These are phyloP conservation scores for Camellia japonica DNA, from an alignment of 148 eudicot species.

Conservation along the genomic window DNA sequence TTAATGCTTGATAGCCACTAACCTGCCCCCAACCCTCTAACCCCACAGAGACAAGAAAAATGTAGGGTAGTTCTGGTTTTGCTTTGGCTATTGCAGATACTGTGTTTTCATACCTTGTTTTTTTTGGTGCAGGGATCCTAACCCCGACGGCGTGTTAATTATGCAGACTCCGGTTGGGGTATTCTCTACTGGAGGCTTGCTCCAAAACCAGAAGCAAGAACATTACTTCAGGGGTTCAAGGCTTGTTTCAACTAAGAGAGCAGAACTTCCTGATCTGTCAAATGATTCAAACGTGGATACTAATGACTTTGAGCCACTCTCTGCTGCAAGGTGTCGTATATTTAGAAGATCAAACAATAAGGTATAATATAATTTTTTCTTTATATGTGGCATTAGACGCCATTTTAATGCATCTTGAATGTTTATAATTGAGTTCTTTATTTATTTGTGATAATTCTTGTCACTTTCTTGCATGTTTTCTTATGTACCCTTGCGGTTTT, in stretches of 20 bases:
- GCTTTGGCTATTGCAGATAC: not conserved
- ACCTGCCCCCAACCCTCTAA: not conserved
- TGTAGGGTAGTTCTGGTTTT: constrained; percentile 2
- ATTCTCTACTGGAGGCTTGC: constrained; percentile 51
- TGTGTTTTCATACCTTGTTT: constrained; percentile 13
- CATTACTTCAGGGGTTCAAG: constrained; percentile 53
- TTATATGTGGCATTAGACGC: not conserved
- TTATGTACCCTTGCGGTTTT: not conserved
- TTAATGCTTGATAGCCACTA: not conserved
- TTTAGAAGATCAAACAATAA: constrained; percentile 46
- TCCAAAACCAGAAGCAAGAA: constrained; percentile 52
- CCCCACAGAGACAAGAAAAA: not conserved
- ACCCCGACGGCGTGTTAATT: constrained; percentile 66
- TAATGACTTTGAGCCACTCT: constrained; percentile 38
- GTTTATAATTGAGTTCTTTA: not conserved
- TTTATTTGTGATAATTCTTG: not conserved
- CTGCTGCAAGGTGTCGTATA: constrained; percentile 86
- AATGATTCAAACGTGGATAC: constrained; percentile 29
- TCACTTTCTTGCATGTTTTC: constrained; percentile 7
- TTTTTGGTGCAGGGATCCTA: constrained; percentile 54
- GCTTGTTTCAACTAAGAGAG: constrained; percentile 43
- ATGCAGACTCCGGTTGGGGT: constrained; percentile 73
- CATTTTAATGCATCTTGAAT: not conserved
- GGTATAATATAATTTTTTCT: constrained; percentile 32
- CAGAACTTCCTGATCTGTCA: constrained; percentile 28